Conservation (phyloP, 2,329 filamentous ascomycete genomes). For the Bipolaris gigantea region DNA sequence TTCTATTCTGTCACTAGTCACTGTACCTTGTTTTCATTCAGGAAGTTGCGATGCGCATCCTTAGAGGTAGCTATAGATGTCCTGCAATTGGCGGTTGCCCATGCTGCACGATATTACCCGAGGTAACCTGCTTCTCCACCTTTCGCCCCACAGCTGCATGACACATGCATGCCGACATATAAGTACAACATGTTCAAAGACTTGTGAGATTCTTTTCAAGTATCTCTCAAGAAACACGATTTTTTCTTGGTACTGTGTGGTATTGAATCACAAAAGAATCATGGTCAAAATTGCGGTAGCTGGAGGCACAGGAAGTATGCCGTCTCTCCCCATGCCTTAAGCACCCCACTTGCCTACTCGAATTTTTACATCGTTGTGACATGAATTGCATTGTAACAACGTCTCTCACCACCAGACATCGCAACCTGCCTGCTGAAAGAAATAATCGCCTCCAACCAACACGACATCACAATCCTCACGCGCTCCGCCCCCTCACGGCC, state of each 20-base stretch:
- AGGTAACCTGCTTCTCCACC: not conserved
- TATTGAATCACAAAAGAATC: not conserved
- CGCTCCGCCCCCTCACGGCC: conserved; percentile 39
- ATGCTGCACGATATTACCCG: too few species aligned
- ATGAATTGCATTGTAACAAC: not conserved
- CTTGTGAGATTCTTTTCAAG: too few species aligned
- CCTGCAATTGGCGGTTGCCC: too few species aligned
- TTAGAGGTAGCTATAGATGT: too few species aligned
- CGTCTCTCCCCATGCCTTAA: not conserved
- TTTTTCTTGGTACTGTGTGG: not conserved
- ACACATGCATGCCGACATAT: too few species aligned
- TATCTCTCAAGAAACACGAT: not conserved
- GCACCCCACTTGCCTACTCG: not conserved
- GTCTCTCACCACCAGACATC: conserved; percentile 48
- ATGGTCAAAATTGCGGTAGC: conserved; percentile 44
- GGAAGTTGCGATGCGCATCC: too few species aligned
- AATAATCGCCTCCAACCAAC: conserved; percentile 53
- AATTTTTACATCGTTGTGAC: not conserved
- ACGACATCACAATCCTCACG: conserved; percentile 57
- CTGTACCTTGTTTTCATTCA: too few species aligned
- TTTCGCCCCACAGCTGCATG: too few species aligned
- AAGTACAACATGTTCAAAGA: too few species aligned
- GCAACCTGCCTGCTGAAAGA: conserved; percentile 57
- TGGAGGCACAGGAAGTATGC: conserved; percentile 43
- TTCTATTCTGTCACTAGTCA: not conserved